phyloP scores from a whole-genome alignment of 805 yeast species.

The Brettanomyces nanus region DNA sequence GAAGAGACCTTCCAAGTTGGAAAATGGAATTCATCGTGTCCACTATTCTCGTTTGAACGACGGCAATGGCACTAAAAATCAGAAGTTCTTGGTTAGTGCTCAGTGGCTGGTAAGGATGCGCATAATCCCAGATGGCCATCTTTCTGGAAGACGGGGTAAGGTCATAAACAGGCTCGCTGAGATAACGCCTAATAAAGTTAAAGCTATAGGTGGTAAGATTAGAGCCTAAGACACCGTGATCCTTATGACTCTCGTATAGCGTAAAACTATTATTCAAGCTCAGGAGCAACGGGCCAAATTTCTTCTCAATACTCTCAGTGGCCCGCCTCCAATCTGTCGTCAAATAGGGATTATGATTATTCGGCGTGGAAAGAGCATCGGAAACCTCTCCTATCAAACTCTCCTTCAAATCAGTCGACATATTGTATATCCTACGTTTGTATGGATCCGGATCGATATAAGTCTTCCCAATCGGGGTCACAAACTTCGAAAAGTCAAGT shows the following conservation, averaged over 20 bases:
- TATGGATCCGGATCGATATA: conserved; percentile 42
- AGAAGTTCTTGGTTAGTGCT: conserved; percentile 34
- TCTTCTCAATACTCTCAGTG: conserved; percentile 38
- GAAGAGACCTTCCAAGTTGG: conserved; percentile 21
- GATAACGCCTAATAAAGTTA: conserved; percentile 39
- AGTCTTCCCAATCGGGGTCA: conserved; percentile 46
- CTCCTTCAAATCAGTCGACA: conserved; percentile 27
- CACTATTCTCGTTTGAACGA: conserved; percentile 32
- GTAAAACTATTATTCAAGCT: conserved; percentile 32
- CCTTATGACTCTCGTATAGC: conserved; percentile 9
- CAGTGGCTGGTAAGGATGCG: conserved; percentile 33
- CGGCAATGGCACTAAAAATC: conserved; percentile 40
- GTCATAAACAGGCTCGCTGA: conserved; percentile 14
- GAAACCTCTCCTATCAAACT: conserved; percentile 31
- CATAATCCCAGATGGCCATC: conserved; percentile 38
- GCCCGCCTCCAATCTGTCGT: conserved; percentile 51
- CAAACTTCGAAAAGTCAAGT: conserved; percentile 44
- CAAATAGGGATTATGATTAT: conserved; percentile 31
- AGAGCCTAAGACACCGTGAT: conserved; percentile 13
- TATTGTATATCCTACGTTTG: conserved; percentile 28
- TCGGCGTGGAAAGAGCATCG: conserved; percentile 20
- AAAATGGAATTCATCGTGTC: conserved; percentile 30
- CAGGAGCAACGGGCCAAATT: conserved; percentile 44
- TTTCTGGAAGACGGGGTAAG: conserved; percentile 14
- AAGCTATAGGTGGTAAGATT: conserved; percentile 34